Base-by-base conservation (phyloP, 73 alveolate species). In the Halteria grandinella region DNA sequence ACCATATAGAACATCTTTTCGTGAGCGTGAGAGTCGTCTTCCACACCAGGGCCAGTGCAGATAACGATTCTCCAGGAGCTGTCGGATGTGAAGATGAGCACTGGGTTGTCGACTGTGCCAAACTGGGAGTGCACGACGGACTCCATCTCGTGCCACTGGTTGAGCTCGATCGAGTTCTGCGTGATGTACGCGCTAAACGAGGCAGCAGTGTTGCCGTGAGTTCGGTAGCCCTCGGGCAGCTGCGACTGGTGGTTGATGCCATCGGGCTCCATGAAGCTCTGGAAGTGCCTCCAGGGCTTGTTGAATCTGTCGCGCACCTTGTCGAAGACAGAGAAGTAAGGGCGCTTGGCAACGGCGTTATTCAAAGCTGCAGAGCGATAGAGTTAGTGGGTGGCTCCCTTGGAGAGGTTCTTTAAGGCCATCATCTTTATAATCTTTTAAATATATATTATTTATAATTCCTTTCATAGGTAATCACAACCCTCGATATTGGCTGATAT, bases 41-140 rank as follows among this genome's bases (percentile, higher is more conserved):
- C 98, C 48, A 79, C 85, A 63, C 90, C 83, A 28, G 86, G 87
- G 17, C 98, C 98, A 40, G 86, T 71, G 83, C 98, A 92, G 51
- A 87, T 87, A 43, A 92, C 98, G 59, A 90, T 90, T 86, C 98
- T 75, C 96, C 93, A 84, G 15, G 90, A 83, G 18, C 80, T 64
- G 73, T 88, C 88, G 28, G 98, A 85, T 29, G 98, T 83, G 76
- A 92, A 92, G 29, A 92, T 54, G 24, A 92, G 85, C 44, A 91
- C 95, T 43, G 98, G 98, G 60, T 92, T 92, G 59, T 92, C 98
- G 31, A 92, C 94, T 7, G 98, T 92, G 48, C 98, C 98, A 63
- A 92, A 92, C 55, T 80, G 76, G 18, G 79, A 69, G 31, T 80
- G 90, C 23, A 69, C 84, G 17, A 66, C 55, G 23, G 64, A 33